Conservation (phyloP, 345 rosid genomes). For the Clarkia xantiana region DNA sequence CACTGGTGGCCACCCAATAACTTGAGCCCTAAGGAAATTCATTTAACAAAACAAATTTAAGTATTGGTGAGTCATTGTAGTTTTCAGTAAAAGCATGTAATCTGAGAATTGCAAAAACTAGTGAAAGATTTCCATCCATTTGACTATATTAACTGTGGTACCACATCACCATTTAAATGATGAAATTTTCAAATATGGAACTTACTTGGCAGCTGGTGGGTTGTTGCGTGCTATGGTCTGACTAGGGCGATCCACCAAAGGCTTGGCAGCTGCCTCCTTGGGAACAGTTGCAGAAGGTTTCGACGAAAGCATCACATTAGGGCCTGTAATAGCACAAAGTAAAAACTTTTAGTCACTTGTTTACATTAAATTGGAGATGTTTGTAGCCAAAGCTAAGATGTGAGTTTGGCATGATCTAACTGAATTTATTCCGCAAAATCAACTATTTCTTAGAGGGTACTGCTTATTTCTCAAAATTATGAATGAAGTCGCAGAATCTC, state of each 20-base stretch:
- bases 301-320: conserved; percentile 7
- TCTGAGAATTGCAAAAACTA: not conserved
- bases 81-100: no score
- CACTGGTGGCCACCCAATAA: conserved; percentile 95
- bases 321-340: no score
- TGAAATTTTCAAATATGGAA: conserved; percentile 1
- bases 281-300: conserved; percentile 21
- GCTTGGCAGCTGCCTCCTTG: conserved; percentile 32
- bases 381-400: no score
- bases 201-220: conserved; percentile 75
- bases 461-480: no score
- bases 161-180: not conserved
- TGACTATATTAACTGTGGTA: not conserved
- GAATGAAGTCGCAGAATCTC: no score
- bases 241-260: conserved; percentile 24
- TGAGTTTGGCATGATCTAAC: no score
- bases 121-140: not conserved
- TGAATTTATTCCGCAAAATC: no score
- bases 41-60: not conserved
- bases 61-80: no score
- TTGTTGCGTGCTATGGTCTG: conserved; percentile 28
- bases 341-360: no score
- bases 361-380: no score
- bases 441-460: no score
- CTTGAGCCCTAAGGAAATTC: conserved; percentile 45